Evolutionary conservation across 768 basidiomycete genomes (phyloP).

Genomic region (Mycena sanguinolenta): DNA sequence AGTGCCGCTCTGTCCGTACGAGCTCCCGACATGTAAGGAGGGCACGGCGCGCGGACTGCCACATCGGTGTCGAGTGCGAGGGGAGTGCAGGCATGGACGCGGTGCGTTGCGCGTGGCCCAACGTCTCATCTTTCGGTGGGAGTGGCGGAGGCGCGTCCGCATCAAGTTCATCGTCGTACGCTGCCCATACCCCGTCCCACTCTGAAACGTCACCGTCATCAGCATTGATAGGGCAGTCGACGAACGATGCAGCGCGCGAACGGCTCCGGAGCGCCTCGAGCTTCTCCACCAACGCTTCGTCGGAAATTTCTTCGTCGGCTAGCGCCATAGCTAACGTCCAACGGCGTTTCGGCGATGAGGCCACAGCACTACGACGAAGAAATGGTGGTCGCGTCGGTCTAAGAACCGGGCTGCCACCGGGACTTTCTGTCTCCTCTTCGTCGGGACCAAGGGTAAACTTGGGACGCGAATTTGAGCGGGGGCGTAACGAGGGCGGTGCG

Average conservation of each 20-base stretch:
- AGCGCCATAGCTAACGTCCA: slow-evolving; percentile 52
- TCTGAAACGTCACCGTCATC: slow-evolving; percentile 8
- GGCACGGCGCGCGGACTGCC: slow-evolving; percentile 43
- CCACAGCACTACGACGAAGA: slow-evolving; percentile 22
- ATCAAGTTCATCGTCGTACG: slow-evolving; percentile 31
- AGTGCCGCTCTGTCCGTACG: slow-evolving; percentile 58
- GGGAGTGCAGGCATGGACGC: slow-evolving; percentile 27
- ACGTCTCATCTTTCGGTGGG: slow-evolving; percentile 10
- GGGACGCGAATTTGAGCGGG: background rate
- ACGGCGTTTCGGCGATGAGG: slow-evolving; percentile 28
- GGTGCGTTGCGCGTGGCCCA: background rate
- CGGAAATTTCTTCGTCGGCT: slow-evolving; percentile 55
- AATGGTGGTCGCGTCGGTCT: slow-evolving; percentile 14
- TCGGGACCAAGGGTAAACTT: slow-evolving; percentile 8
- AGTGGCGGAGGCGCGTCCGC: slow-evolving; percentile 25
- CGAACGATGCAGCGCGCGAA: slow-evolving; percentile 18
- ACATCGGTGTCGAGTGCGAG: slow-evolving; percentile 25
- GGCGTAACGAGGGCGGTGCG: background rate
- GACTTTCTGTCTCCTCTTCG: slow-evolving; percentile 22
- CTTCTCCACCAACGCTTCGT: slow-evolving; percentile 51
- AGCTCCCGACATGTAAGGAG: slow-evolving; percentile 46
- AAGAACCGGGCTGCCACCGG: slow-evolving; percentile 16
- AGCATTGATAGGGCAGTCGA: slow-evolving; percentile 1
- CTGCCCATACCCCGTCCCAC: slow-evolving; percentile 36
- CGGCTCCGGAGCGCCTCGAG: slow-evolving; percentile 45